phyloP scores from a whole-genome alignment of 441 rosid species.

The Eruca vesicaria region DNA sequence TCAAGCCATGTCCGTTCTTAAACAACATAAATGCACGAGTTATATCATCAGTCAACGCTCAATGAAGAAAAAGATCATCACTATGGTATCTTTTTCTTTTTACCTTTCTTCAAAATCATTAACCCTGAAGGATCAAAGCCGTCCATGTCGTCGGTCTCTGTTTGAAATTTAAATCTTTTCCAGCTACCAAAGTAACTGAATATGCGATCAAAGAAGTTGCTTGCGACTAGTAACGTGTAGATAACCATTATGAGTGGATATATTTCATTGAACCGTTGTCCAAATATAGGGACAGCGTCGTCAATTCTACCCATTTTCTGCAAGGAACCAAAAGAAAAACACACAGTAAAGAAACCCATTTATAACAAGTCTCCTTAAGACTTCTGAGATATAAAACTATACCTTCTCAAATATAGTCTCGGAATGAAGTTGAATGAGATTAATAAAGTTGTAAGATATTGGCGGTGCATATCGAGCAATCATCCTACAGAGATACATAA shows the following conservation, averaged over 20 bases:
- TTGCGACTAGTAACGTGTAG: constrained; percentile 85
- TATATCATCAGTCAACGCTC: neutral
- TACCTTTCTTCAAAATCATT: constrained; percentile 88
- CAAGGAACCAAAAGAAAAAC: constrained; percentile 25
- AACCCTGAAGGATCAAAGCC: constrained; percentile 96
- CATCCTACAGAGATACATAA: constrained; percentile 60
- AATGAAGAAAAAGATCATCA: neutral
- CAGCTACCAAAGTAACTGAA: constrained; percentile 92
- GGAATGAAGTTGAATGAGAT: constrained; percentile 70
- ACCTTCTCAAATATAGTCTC: constrained; percentile 90
- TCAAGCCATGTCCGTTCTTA: constrained; percentile 90
- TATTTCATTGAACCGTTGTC: constrained; percentile 80
- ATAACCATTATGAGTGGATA: constrained; percentile 98
- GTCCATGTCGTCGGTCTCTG: constrained; percentile 79
- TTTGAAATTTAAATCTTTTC: constrained; percentile 83
- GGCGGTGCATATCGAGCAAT: constrained; percentile 99
- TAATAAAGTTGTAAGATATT: constrained; percentile 92
- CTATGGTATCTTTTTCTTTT: neutral
- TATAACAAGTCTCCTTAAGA: neutral
- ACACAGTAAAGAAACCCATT: neutral
- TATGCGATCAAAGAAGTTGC: constrained; percentile 91
- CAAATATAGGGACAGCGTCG: constrained; percentile 80
- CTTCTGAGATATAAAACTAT: constrained; percentile 3
- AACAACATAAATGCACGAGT: neutral
- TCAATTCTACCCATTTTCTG: constrained; percentile 97